These are phyloP conservation scores for Vaccinium vitisidaea DNA, from an alignment of 148 eudicot genomes.

Conservation along the genomic window DNA sequence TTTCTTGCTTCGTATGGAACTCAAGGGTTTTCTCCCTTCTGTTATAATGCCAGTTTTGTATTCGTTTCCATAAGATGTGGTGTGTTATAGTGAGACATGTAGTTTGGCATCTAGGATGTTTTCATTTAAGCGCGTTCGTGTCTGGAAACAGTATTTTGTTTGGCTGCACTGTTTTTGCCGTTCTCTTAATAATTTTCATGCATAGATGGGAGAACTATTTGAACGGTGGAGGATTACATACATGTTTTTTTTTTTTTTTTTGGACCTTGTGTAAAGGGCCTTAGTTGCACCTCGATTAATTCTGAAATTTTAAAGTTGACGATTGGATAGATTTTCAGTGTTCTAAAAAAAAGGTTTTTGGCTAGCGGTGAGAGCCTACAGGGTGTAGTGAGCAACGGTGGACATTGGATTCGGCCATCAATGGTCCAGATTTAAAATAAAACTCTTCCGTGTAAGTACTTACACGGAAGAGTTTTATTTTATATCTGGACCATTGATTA, in stretches of 20 bases:
- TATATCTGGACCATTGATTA: too few relatives aligned
- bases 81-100: not conserved
- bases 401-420: too few relatives aligned
- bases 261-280: not conserved
- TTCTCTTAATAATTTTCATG: not conserved
- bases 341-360: too few relatives aligned
- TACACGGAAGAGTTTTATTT: too few relatives aligned
- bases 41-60: not conserved
- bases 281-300: not conserved
- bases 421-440: too few relatives aligned
- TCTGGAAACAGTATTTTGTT: not conserved
- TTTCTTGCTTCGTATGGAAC: not conserved
- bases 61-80: not conserved
- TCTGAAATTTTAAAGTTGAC: not conserved
- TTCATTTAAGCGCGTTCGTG: not conserved
- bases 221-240: not conserved
- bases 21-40: not conserved
- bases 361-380: too few relatives aligned
- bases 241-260: not conserved
- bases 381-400: too few relatives aligned
- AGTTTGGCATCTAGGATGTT: not conserved
- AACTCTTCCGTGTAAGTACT: too few relatives aligned
- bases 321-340: too few relatives aligned
- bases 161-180: not conserved
- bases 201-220: not conserved